phyloP scores from a whole-genome alignment of 202 grass and related monocot species.

The Elaeis oleifera region DNA sequence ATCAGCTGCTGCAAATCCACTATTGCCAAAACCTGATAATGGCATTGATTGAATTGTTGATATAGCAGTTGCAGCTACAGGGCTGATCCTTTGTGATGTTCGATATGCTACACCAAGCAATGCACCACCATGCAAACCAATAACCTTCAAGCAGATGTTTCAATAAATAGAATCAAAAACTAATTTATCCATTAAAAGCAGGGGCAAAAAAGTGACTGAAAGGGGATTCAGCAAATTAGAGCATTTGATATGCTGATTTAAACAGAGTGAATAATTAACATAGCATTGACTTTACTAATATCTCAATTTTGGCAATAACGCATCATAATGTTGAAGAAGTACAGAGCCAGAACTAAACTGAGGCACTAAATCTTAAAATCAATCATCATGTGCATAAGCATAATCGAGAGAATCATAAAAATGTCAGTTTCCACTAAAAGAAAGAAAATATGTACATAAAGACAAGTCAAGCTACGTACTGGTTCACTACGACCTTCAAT shows the following conservation, averaged over 20 bases:
- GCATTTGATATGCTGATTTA: no score
- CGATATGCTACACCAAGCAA: constrained; percentile 94
- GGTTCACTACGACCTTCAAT: constrained; percentile 89
- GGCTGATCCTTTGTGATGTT: constrained; percentile 85
- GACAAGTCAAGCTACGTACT: constrained; percentile 35
- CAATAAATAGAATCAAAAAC: not conserved
- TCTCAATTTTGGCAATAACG: no score
- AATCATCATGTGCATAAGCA: no score
- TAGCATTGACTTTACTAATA: no score
- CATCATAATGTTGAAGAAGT: no score
- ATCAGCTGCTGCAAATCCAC: constrained; percentile 65
- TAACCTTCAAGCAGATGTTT: constrained; percentile 44
- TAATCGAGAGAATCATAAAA: no score
- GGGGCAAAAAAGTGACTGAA: not conserved
- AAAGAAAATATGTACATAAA: not conserved
- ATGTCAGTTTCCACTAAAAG: constrained; percentile 1
- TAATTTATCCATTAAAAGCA: no score
- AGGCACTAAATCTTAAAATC: no score
- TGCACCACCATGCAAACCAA: constrained; percentile 96
- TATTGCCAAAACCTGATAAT: constrained; percentile 79
- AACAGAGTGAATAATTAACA: no score
- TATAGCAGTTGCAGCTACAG: constrained; percentile 73
- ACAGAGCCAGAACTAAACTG: no score
- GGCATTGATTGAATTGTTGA: constrained; percentile 94
- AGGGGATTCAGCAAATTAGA: constrained; percentile 3